Percentiles rank a stretch among this genome's conserved stretches.
Conservation (phyloP, 257 asterid species). For the Ajuga chamaepitys region DNA sequence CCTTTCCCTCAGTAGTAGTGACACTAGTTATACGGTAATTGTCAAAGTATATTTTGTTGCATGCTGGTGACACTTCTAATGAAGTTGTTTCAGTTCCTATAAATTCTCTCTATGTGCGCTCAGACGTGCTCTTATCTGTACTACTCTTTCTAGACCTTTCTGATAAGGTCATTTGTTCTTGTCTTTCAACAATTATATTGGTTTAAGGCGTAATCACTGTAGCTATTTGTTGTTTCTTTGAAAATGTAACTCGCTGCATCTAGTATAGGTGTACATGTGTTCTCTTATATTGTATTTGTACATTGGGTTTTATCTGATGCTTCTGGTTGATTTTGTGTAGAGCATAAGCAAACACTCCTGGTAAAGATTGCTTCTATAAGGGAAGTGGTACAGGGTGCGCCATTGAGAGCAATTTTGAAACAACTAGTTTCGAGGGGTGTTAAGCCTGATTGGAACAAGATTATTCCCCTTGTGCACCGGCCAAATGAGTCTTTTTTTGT, state of each 20-base stretch:
- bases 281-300: neutral
- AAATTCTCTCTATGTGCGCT: neutral
- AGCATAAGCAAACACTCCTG: constrained; percentile 54
- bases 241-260: neutral
- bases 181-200: neutral
- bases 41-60: neutral
- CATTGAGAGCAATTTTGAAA: constrained; percentile 67
- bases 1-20: neutral
- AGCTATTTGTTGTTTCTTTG: neutral
- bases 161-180: neutral
- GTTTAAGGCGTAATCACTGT: neutral
- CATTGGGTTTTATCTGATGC: constrained; percentile 16
- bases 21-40: neutral
- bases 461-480: constrained; percentile 80
- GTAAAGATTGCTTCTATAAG: constrained; percentile 79
- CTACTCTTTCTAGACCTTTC: neutral
- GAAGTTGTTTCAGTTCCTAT: neutral
- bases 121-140: no score
- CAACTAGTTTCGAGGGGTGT: constrained; percentile 59
- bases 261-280: neutral
- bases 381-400: constrained; percentile 95
- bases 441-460: constrained; percentile 48
- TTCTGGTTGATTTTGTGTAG: constrained; percentile 30
- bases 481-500: constrained; percentile 92
- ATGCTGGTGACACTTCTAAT: neutral